Base-by-base conservation (phyloP, 768 basidiomycete species). In the Russula emetica region DNA sequence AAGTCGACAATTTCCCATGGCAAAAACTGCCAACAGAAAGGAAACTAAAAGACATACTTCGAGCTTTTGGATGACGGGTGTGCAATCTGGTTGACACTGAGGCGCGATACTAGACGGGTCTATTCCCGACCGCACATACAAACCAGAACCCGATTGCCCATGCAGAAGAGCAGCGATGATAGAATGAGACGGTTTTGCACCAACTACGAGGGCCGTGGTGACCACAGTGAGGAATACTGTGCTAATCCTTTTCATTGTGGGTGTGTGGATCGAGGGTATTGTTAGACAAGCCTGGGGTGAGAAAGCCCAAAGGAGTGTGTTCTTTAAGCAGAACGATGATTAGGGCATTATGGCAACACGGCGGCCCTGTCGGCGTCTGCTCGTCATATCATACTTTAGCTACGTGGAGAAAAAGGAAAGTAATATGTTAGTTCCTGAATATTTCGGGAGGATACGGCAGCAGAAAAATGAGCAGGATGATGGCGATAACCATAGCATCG, bases 31-130 rank as follows among this genome's bases (percentile, higher is more conserved):
- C 5, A 26, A 7, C 28, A 5, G 9, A 32, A 26, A 18, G 20
- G 32, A 2, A 4, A 32, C 5, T 18, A 28, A 44, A 18, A 28
- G 8, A 49, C 53, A 16, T 8, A 64, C 54, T 16, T 50, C 47
- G 26, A 60, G 58, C 14, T 26, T 64, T 14, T 50, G 16, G 20
- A 60, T 42, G 30, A 64, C 16, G 53, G 30, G 3, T 1, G 63
- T 50, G 59, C 63, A 60, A 11, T 5, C 3, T 7, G 63, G 13
- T 40, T 51, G 63, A 22, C 58, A 64, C 47, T 14, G 28, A 24
- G 18, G 4, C 18, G 47, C 28, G 58, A 64, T 34, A 11, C 28
- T 38, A 5, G 54, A 44, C 2, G 47, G 28, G 45, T 55, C 24
- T 10, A 55, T 47, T 22, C 47, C 36, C 20, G 47, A 55, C 10